Evolutionary conservation across 441 rosid genomes (phyloP).

Genomic region (Arabidopsis hybrid): DNA sequence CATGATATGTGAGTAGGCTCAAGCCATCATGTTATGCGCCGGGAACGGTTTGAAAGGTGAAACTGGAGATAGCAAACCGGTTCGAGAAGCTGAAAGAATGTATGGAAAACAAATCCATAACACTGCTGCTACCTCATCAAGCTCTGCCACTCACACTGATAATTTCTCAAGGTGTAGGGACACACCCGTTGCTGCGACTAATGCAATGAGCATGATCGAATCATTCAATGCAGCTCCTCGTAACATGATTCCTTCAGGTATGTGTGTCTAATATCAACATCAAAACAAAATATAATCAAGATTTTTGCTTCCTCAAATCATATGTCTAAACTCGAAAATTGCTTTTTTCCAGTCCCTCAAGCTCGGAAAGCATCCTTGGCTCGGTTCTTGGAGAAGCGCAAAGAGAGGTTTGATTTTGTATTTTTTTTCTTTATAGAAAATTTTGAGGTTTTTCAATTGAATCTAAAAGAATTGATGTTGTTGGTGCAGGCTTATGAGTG

Average conservation of each 20-base stretch:
- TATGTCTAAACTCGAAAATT: background rate
- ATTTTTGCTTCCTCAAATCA: background rate
- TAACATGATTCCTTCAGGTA: constrained; percentile 71
- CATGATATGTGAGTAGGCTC: constrained; percentile 56
- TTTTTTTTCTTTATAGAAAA: background rate
- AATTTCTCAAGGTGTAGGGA: constrained; percentile 59
- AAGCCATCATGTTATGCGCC: constrained; percentile 80
- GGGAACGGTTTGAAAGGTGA: constrained; percentile 51
- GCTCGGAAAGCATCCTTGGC: constrained; percentile 92
- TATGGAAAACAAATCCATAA: constrained; percentile 49
- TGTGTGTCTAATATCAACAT: background rate
- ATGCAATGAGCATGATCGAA: constrained; percentile 54
- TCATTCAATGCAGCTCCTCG: constrained; percentile 43
- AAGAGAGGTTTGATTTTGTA: constrained; percentile 66
- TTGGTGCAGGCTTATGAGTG: constrained; percentile 58
- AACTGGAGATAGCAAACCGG: constrained; percentile 23
- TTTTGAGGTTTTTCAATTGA: constrained; percentile 7
- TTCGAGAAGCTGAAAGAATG: constrained; percentile 34
- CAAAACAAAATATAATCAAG: background rate
- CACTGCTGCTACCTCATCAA: constrained; percentile 63
- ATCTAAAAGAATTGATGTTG: constrained; percentile 18
- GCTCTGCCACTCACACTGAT: constrained; percentile 53
- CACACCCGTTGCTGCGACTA: constrained; percentile 50
- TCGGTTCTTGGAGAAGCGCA: constrained; percentile 94
- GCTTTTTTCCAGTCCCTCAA: constrained; percentile 64